Base-by-base conservation (phyloP, 2,329 filamentous ascomycete species). In the Cyphellophora attinorum region DNA sequence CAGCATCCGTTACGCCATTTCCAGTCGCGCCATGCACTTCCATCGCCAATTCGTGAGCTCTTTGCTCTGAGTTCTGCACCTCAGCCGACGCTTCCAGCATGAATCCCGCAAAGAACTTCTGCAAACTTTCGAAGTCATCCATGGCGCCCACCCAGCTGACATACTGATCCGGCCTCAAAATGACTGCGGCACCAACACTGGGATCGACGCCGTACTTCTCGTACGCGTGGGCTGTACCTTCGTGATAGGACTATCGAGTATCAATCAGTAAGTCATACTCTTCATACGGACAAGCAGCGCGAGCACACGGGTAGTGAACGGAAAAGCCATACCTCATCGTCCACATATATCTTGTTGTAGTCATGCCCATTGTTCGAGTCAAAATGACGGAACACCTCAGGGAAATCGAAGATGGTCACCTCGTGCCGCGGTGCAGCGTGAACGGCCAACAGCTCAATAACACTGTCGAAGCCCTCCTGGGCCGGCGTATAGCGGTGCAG, bases 151-250 rank as follows among this genome's bases (percentile, higher is more conserved):
- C 34, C 16, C 33, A 55, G 5, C 42, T 39, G 19, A 83, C 69
- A 54, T 84, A 77, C 50, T 80, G 76, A 59, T 85, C 81, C 2
- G 80, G 81, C 31, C 81, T 56, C 2, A 77, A 59, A 2, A 78
- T 58, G 1, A 81, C 68, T 3, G 76, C 57, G 41, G 72, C 75
- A 0, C 79, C 79, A 13, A 56, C 54, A 34, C 67, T 58, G 12
- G 45, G 51, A 43, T 75, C 64, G 2, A 85, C 61, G 0, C 76
- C 79, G 38, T 76, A 79, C 3, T 64, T 65, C 37, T 67, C 58
- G 47, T 54, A 74, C 0, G 65, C 62, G 8, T 35, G 21, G 6
- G 27, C 34, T 13, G 30, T 25, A 8, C 34, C 34, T 17, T 35
- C 34, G 28, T 35, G 34, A 19, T 35, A 35, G n/a, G 60, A 64